Base-by-base conservation (phyloP, 2,329 filamentous ascomycete species). In the Penicillium sclerotiorum region DNA sequence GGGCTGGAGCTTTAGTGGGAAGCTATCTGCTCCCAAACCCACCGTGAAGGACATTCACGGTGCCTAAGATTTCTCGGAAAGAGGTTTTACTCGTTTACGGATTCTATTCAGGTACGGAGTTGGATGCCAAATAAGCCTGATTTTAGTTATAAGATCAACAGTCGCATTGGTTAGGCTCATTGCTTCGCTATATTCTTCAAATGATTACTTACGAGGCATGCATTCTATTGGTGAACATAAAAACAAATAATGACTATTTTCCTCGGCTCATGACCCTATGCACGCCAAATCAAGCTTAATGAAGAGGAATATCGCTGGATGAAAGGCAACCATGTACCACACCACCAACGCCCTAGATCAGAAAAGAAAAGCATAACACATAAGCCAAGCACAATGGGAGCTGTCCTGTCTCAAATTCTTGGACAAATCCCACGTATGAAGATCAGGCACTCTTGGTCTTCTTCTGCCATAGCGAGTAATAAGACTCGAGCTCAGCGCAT, bases 401-500 rank as follows among this genome's bases (percentile, higher is more conserved):
- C 5, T 13, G 39, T 12, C 21, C 28, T 17, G 4, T 30, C 23
- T 25, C 38, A n/a, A 15, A 12, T 18, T 12, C 21, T n/a, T 13
- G n/a, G 22, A 20, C 4, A 20, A 6, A 9, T 9, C n/a, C 17
- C 25, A 43, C 11, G 12, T n/a, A 43, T 12, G 4, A 17, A 35
- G 28, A 45, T 58, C 45, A 64, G 22, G 57, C 51, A 21, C 42
- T 58, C 41, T 65, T 63, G 18, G 45, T 38, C 32, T 67, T 67
- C 50, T 64, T 73, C 51, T 65, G 62, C 75, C 74, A 77, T 44
- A 67, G 62, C 42, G 65, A 60, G 53, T 73, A 79, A 55, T 75
- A 83, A n/a, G 77, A 71, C 37, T 78, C 77, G 59, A 92, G 85
- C 68, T 93, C 87, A 45, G 81, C 84, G 69, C 94, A 97, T 57